Evolutionary conservation across 176 grass and related monocot species (phyloP).

Genomic region (Hsuehochloa calcarea): DNA sequence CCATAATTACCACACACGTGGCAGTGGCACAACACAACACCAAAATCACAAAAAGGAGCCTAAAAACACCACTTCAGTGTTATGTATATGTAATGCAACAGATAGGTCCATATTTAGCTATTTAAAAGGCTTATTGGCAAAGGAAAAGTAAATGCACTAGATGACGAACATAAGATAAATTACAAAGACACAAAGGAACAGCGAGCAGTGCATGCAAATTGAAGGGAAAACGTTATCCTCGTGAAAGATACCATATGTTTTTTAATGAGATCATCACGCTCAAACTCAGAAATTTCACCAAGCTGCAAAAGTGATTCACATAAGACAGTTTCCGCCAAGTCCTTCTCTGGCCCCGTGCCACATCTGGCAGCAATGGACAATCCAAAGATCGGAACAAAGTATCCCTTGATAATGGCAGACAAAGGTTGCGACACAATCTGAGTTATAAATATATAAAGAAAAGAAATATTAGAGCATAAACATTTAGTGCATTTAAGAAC

Average conservation of each 20-base stretch:
- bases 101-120: background rate
- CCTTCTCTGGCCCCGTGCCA: slow-evolving; percentile 65
- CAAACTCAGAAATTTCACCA: slow-evolving; percentile 76
- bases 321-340: slow-evolving; percentile 63
- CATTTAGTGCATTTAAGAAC: background rate
- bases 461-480: slow-evolving; percentile 13
- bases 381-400: slow-evolving; percentile 90
- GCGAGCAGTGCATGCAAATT: slow-evolving; percentile 7
- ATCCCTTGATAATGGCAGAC: slow-evolving; percentile 64
- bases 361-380: slow-evolving; percentile 66
- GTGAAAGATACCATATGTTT: slow-evolving; percentile 75
- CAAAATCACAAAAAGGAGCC: slow-evolving; percentile 5
- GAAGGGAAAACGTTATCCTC: slow-evolving; percentile 15
- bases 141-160: background rate
- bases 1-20: background rate
- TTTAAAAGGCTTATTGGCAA: background rate
- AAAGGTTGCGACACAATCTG: slow-evolving; percentile 73
- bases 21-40: background rate
- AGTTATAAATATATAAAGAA: slow-evolving; percentile 30
- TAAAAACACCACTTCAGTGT: background rate
- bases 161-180: slow-evolving; percentile 17
- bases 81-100: background rate
- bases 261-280: slow-evolving; percentile 94
- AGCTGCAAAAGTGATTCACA: slow-evolving; percentile 77
- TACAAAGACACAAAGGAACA: slow-evolving; percentile 12